Conservation (phyloP, 1,284 basidiomycete species). For the Thecaphora thlaspeos region DNA sequence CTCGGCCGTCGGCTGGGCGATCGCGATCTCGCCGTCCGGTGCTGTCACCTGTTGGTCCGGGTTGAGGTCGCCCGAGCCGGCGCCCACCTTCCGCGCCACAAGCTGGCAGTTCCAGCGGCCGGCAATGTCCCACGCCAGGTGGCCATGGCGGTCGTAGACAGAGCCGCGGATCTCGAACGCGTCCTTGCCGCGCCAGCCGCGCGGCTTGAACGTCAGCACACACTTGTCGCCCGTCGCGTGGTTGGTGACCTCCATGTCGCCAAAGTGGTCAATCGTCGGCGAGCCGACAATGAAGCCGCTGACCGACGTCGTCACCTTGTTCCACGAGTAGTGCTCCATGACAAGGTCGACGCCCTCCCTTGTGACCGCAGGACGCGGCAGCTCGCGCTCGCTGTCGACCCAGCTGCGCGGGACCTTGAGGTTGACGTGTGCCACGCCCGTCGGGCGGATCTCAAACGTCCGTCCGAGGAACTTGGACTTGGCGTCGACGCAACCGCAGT, state of each 20-base stretch:
- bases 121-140: constrained; percentile 81
- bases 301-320: constrained; percentile 65
- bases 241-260: constrained; percentile 85
- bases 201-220: constrained; percentile 88
- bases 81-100: constrained; percentile 72
- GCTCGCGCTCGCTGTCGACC: constrained; percentile 31
- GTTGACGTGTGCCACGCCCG: constrained; percentile 86
- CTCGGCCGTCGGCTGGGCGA: constrained; percentile 62
- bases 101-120: constrained; percentile 95
- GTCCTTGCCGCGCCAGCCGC: constrained; percentile 88
- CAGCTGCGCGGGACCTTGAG: constrained; percentile 64
- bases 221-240: constrained; percentile 90
- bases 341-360: constrained; percentile 11
- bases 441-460: constrained; percentile 93
- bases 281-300: constrained; percentile 91
- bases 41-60: constrained; percentile 64
- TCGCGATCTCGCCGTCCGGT: constrained; percentile 52
- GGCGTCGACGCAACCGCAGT: constrained; percentile 68
- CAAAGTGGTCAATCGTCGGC: constrained; percentile 95
- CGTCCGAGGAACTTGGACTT: constrained; percentile 66
- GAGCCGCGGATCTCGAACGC: constrained; percentile 88
- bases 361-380: constrained; percentile 15
- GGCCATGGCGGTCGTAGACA: constrained; percentile 70
- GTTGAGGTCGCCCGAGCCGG: constrained; percentile 68
- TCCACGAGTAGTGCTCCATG: constrained; percentile 81